Percentiles rank a stretch among this genome's conserved stretches.
Evolutionary conservation across 495 filamentous ascomycete genomes (phyloP).

Genomic region (Friedmanniomyces simplex): DNA sequence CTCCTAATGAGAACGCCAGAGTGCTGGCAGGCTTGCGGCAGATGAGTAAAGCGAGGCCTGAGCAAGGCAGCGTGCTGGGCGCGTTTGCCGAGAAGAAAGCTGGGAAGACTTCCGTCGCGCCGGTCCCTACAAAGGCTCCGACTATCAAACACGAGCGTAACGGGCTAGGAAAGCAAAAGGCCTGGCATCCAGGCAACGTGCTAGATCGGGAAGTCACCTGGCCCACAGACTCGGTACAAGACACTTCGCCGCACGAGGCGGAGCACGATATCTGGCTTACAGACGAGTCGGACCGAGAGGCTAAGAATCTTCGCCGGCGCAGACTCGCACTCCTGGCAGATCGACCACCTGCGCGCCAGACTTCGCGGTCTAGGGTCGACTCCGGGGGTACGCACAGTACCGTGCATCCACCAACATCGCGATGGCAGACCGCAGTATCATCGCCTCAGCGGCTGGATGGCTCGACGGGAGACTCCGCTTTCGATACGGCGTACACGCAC

Average conservation of each 20-base stretch:
- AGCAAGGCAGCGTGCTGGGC: not conserved
- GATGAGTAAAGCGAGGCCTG: not conserved
- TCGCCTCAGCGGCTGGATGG: not conserved
- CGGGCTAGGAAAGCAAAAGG: slow-evolving; percentile 1
- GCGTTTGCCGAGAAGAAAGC: not conserved
- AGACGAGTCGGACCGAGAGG: slow-evolving; percentile 1
- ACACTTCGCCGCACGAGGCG: not conserved
- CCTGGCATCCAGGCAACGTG: slow-evolving; percentile 9
- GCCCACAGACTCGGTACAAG: slow-evolving; percentile 11
- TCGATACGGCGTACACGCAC: not conserved
- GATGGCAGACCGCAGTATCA: not conserved
- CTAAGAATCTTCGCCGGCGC: not conserved
- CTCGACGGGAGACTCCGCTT: slow-evolving; percentile 10
- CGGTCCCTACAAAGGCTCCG: too few species aligned
- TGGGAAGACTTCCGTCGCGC: too few species aligned
- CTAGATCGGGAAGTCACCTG: slow-evolving; percentile 9
- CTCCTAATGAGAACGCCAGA: not conserved
- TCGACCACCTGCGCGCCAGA: slow-evolving; percentile 11
- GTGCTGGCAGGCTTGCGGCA: not conserved
- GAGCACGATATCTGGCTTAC: slow-evolving; percentile 19
- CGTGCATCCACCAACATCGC: not conserved
- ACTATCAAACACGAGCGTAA: not conserved
- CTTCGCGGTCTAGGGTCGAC: slow-evolving; percentile 9
- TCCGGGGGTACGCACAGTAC: slow-evolving; percentile 7
- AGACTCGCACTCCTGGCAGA: not conserved